Base-by-base conservation (phyloP, 148 eudicot genomes). In the Fagopyrum esculentum region DNA sequence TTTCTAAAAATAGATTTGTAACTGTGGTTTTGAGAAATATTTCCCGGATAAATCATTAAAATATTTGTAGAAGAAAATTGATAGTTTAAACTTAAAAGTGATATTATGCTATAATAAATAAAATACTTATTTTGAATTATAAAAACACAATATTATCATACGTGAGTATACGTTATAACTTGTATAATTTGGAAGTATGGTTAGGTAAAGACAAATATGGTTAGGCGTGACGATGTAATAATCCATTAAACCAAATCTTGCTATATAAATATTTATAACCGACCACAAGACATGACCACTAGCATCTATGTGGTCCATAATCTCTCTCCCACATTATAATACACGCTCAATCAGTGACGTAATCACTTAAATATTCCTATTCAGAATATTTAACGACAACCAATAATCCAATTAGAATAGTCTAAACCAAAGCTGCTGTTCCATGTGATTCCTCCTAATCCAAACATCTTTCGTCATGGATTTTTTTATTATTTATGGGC, bases 361-460 rank as follows among this genome's bases (percentile, higher is more conserved):
- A 66, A 66, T 66, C 47, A 66, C 35, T 66, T 35, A 66, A 66
- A 35, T 35, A 35, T 35, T 35, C 47, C 13, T 66, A 29, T 3
- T 22, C 2, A 63, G 44, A 63, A 29, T 63, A 35, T 40, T 35
- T 66, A 35, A 66, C 71, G 8, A 46, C 40, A 40, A 66, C 17
- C 47, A 66, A 66, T 66, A 66, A 66, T 66, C 12, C 16, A 35
- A 5, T 13, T 66, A 66, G 46, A 66, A 12, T 13, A 35, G 17
- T 15, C 12, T 40, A 43, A 40, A 13, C 15, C 10, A 63, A 66
- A 66, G 71, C 71, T 66, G 71, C 7, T 66, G 17, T 35, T 40
- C 71, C 71, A 66, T 66, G 71, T 66, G 71, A 66, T 66, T 43
- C 71, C 47, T 40, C 45, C 35, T 35, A 43, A 11, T 40, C 68